Base-by-base conservation (phyloP, 495 filamentous ascomycete genomes). In the Lasiosphaeria hispida region DNA sequence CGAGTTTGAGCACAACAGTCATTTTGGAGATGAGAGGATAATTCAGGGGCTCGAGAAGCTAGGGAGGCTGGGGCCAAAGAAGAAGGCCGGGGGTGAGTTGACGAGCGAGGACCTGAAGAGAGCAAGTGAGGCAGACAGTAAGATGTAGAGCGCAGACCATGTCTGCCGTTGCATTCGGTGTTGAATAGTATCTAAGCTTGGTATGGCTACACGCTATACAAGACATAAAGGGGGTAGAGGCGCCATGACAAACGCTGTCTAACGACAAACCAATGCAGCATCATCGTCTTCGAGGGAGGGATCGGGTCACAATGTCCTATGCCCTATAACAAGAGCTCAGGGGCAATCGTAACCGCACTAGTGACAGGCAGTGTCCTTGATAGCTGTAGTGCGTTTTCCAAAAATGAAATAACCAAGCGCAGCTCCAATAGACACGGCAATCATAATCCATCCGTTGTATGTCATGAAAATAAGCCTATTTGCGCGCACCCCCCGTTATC, bases 381-480 rank as follows among this genome's bases (percentile, higher is more conserved):
- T 82, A 41, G 85, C 79, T 41, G 83, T 80, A 11, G 85, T 85
- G 57, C 78, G 78, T 33, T 80, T 77, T 4, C 89, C 88, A 74
- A 96, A 99, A 40, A 87, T 63, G 23, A 96, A 67, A 69, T 96
- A 96, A 38, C 94, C 94, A 43, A 96, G 64, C 52, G 93, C 96
- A 0, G 92, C 92, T 18, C 94, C 94, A 10, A 93, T 78, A 10
- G 88, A 90, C 10, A 97, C 91, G 0, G 93, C 82, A 59, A 96
- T 71, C 94, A 99, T 99, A 55, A 99, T 86, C 80, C 87, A 92
- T 13, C 95, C 94, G 63, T 99, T 99, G 72, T 99, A 99, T 2
- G 95, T 99, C 94, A 99, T 99, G 75, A 99, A 99, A 17, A 99
- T 77, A 60, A 99, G 77, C 94, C 94, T 98, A 44, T 4, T 10